Evolutionary conservation across 2,329 filamentous ascomycete species (phyloP).

Genomic region (Mycogone perniciosa): DNA sequence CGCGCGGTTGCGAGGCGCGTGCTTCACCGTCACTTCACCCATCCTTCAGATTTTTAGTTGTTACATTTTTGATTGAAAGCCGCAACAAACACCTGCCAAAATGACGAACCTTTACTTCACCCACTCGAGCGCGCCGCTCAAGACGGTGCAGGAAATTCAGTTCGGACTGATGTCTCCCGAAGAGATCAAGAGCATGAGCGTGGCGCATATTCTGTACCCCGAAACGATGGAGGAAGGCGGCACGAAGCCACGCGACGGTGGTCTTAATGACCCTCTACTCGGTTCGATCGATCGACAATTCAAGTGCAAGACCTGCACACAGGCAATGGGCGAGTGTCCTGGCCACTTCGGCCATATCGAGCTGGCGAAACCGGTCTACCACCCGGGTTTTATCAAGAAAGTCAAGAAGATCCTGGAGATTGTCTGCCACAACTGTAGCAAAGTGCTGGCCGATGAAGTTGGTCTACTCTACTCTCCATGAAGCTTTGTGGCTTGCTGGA

Average conservation of each 20-base stretch:
- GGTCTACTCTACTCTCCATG: conserved; percentile 58
- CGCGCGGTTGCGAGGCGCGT: conserved; percentile 15
- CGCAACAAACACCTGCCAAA: conserved; percentile 35
- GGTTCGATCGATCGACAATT: conserved; percentile 94
- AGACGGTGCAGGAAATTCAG: conserved; percentile 98
- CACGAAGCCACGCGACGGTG: conserved; percentile 81
- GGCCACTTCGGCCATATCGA: conserved; percentile 99
- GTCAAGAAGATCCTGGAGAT: conserved; percentile 99
- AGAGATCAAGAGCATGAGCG: conserved; percentile 98
- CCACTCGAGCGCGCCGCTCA: conserved; percentile 90
- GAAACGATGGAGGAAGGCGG: conserved; percentile 98
- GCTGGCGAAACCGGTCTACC: conserved; percentile 91
- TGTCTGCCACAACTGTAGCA: conserved; percentile 98
- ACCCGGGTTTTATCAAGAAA: conserved; percentile 94
- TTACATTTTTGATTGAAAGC: not conserved
- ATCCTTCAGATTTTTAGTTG: conserved; percentile 12
- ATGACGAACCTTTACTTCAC: conserved; percentile 92
- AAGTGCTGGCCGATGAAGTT: conserved; percentile 96
- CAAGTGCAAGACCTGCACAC: conserved; percentile 93
- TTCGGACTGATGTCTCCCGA: conserved; percentile 96
- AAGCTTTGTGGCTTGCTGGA: conserved; percentile 48
- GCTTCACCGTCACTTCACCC: conserved; percentile 14
- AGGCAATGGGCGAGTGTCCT: conserved; percentile 92
- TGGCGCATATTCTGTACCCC: conserved; percentile 92
- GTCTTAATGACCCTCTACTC: conserved; percentile 90